Percentiles rank a stretch among this genome's conserved stretches.
phyloP scores from a whole-genome alignment of 2,329 filamentous ascomycete species.

The Bipolaris bicolor region DNA sequence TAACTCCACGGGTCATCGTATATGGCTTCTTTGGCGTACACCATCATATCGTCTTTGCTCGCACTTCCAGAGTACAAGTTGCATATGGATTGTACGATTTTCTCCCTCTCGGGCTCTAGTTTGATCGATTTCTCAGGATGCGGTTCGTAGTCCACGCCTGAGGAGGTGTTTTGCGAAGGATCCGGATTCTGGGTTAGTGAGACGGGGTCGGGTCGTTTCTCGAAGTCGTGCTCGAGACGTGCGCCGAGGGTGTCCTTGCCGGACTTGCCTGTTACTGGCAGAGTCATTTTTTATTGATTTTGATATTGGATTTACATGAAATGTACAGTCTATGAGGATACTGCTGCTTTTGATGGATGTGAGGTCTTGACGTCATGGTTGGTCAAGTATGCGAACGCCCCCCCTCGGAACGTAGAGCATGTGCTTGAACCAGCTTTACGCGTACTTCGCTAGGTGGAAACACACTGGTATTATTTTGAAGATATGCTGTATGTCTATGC shows the following conservation, averaged over 20 bases:
- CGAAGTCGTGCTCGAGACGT: slow-evolving; percentile 20
- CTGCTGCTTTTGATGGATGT: neutral
- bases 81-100: slow-evolving; percentile 53
- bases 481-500: neutral
- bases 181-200: slow-evolving; percentile 37
- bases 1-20: slow-evolving; percentile 59
- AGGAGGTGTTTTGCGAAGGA: slow-evolving; percentile 34
- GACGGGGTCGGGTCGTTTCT: slow-evolving; percentile 36
- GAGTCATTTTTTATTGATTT: neutral
- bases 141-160: slow-evolving; percentile 42
- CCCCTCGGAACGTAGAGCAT: neutral
- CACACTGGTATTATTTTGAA: neutral
- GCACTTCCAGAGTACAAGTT: slow-evolving; percentile 57
- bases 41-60: slow-evolving; percentile 56
- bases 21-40: slow-evolving; percentile 55
- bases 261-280: slow-evolving; percentile 9
- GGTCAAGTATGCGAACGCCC: neutral
- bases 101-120: slow-evolving; percentile 37
- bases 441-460: neutral
- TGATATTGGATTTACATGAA: neutral
- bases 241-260: slow-evolving; percentile 21
- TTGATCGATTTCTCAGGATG: slow-evolving; percentile 28
- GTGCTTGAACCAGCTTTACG: neutral
- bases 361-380: neutral
- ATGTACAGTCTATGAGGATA: neutral